Base-by-base conservation (phyloP, 345 rosid genomes). In the Populus deltoides region DNA sequence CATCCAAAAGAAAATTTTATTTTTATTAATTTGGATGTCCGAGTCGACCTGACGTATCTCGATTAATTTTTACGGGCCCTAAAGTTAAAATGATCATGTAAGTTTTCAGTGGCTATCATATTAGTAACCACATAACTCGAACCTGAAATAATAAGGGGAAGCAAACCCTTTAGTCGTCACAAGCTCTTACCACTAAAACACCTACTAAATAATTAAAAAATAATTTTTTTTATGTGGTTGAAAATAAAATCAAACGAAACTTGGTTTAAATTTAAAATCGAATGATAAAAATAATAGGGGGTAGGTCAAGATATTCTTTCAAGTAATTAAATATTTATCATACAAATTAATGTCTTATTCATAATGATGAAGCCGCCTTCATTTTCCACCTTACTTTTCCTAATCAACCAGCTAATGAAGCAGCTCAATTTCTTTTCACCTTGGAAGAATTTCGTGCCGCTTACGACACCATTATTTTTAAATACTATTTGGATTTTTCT, bases 281-380 rank as follows among this genome's bases (percentile, higher is more conserved):
- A 39, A 39, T 39, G 2, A 39, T 39, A 39, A 39, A 39, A 8
- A 9, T 39, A 41, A n/a, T 1, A 57, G 1, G 63, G 29, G 63
- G 0, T 1, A n/a, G 63, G 63, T 57, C 63, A n/a, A 57, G 7
- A 57, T n/a, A n/a, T 57, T 53, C n/a, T 20, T 20, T 18, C 0
- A 18, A 27, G 9, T 12, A 66, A 36, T 13, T 69, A 6, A 66
- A 69, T 69, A 8, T 20, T 70, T 18, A 25, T 22, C 36, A 8
- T 55, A 47, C 35, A 57, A 15, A 25, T 5, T 75, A 55, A 62
- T 31, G 87, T 88, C 85, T 8, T 73, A 57, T 53, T 77, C 73
- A 61, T 68, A 85, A 89, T 83, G 84, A 91, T 78, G 92, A 78
- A 86, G 91, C 93, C 90, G 94, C 90, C 93, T 76, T 71, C 65